Evolutionary conservation across 2,329 filamentous ascomycete species (phyloP).

Genomic region (Scedosporium aurantiacum): DNA sequence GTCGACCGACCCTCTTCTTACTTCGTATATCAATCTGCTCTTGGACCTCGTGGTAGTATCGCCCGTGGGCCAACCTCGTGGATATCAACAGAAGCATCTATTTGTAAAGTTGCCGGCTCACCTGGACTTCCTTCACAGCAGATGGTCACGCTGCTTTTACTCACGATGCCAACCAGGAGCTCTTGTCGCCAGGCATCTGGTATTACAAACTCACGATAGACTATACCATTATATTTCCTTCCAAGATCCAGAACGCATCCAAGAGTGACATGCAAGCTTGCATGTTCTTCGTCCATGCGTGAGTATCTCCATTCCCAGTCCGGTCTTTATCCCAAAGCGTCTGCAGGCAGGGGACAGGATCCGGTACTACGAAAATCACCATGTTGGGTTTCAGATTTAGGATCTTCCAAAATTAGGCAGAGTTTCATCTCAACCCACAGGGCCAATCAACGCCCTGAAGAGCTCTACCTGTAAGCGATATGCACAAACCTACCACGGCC

Average conservation of each 20-base stretch:
- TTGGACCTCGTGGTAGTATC: too few relatives aligned
- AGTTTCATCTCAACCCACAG: neutral
- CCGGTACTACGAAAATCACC: neutral
- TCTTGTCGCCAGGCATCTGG: too few relatives aligned
- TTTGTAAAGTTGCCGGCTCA: too few relatives aligned
- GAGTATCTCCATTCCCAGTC: neutral
- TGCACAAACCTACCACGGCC: neutral
- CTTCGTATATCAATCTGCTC: too few relatives aligned
- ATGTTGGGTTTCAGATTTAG: slow-evolving; percentile 2
- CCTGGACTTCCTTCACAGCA: too few relatives aligned
- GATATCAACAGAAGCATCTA: too few relatives aligned
- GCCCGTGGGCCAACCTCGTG: too few relatives aligned
- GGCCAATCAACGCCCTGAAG: neutral
- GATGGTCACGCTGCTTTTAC: too few relatives aligned
- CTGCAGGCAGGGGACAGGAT: neutral
- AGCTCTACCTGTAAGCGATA: slow-evolving; percentile 1
- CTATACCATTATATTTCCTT: neutral
- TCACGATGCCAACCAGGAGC: too few relatives aligned
- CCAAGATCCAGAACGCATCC: neutral
- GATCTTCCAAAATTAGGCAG: slow-evolving; percentile 1
- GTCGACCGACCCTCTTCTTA: too few relatives aligned
- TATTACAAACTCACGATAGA: too few relatives aligned
- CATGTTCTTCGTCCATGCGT: neutral
- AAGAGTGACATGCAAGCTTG: neutral
- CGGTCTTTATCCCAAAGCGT: neutral